Evolutionary conservation across 164 flowering plant species (phyloP).

Genomic region (Magnolia officinalis): DNA sequence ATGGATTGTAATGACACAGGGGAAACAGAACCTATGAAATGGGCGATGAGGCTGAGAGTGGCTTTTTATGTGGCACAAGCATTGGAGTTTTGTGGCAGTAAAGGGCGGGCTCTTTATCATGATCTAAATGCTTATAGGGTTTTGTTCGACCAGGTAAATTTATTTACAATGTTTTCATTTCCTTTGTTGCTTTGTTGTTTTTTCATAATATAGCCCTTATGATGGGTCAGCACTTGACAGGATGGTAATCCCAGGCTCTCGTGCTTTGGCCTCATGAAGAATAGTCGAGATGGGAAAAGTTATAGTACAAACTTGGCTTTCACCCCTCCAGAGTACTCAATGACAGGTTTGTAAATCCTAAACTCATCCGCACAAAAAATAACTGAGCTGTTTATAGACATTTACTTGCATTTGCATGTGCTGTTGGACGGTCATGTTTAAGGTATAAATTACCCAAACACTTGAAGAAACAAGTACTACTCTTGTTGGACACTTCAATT

Average conservation of each 20-base stretch:
- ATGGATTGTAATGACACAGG: constrained; percentile 7
- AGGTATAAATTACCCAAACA: not conserved
- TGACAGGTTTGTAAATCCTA: constrained; percentile 10
- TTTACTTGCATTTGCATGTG: no score
- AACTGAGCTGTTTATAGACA: no score
- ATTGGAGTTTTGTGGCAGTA: constrained; percentile 23
- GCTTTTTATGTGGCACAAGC: constrained; percentile 23
- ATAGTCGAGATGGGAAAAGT: constrained; percentile 25
- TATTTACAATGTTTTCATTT: not conserved
- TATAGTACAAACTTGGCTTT: constrained; percentile 24
- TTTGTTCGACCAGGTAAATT: constrained; percentile 22
- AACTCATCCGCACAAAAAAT: no score
- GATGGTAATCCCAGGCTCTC: constrained; percentile 23
- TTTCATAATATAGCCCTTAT: constrained; percentile 1
- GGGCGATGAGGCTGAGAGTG: constrained; percentile 26
- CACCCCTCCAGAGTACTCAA: constrained; percentile 21
- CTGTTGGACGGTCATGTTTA: not conserved
- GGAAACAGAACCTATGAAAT: constrained; percentile 24
- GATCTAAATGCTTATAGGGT: constrained; percentile 26
- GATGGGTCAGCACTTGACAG: constrained; percentile 4
- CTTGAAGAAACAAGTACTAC: not conserved
- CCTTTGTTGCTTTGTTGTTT: not conserved
- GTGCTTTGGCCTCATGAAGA: constrained; percentile 25
- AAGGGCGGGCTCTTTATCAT: constrained; percentile 22
- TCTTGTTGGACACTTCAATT: not conserved